These are phyloP conservation scores for Lepidium didymum DNA, from an alignment of 345 rosid species.

Conservation along the genomic window DNA sequence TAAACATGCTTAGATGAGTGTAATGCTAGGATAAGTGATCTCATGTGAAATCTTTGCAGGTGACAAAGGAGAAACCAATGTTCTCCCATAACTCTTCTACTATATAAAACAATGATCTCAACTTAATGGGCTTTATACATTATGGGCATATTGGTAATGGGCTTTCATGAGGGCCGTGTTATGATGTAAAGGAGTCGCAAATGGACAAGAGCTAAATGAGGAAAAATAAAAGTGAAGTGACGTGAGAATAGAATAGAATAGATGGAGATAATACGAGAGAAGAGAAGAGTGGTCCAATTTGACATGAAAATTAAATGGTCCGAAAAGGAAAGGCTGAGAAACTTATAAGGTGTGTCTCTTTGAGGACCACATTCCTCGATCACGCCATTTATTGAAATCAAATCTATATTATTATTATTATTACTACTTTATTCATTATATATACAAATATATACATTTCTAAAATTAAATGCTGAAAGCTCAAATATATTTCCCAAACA, in stretches of 20 bases:
- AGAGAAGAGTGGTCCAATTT: slow-evolving; percentile 21
- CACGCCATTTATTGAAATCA: slow-evolving; percentile 25
- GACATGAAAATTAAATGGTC: slow-evolving; percentile 27
- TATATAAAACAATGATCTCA: not conserved
- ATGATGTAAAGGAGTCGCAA: not conserved
- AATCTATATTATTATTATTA: not conserved
- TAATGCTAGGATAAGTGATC: no score
- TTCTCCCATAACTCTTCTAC: no score
- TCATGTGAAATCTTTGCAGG: no score
- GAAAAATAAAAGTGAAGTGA: not conserved
- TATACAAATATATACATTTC: no score
- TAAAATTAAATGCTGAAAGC: slow-evolving; percentile 12
- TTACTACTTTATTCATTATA: not conserved
- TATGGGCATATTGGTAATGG: not conserved
- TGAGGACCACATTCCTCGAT: slow-evolving; percentile 28
- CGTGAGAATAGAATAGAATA: not conserved
- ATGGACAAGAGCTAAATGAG: not conserved
- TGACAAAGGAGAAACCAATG: no score
- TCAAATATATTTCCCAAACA: slow-evolving; percentile 8
- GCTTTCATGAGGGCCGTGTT: not conserved
- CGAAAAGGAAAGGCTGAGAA: slow-evolving; percentile 29
- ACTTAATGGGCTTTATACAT: not conserved
- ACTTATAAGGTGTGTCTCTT: slow-evolving; percentile 15
- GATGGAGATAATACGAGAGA: slow-evolving; percentile 19
- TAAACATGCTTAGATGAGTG: no score